A percentile compares a stretch with the other conserved stretches of the same genome.
These are phyloP conservation scores for Boletellus emodensis DNA, from an alignment of 768 basidiomycete genomes.

Conservation along the genomic window DNA sequence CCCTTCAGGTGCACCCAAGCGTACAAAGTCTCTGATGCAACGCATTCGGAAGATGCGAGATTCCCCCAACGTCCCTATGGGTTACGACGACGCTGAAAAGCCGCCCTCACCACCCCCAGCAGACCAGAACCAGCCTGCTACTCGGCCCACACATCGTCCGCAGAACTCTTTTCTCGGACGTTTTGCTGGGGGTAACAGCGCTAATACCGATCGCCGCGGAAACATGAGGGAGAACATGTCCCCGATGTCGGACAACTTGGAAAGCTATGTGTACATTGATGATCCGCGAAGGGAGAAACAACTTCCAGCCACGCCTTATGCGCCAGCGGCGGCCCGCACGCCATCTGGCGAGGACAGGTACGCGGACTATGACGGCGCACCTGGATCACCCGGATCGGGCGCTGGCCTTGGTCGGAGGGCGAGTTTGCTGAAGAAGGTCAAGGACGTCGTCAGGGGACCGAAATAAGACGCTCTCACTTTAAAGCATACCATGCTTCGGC, in stretches of 20 bases:
- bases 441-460: slow-evolving; percentile 62
- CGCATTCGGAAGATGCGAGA: slow-evolving; percentile 88
- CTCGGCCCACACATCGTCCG: slow-evolving; percentile 63
- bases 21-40: slow-evolving; percentile 81
- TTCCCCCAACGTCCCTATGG: slow-evolving; percentile 76
- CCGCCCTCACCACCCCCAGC: slow-evolving; percentile 43
- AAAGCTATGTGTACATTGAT: slow-evolving; percentile 68
- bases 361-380: slow-evolving; percentile 50
- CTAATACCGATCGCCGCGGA: slow-evolving; percentile 30
- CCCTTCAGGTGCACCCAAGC: slow-evolving; percentile 52
- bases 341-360: slow-evolving; percentile 29
- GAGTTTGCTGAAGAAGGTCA: slow-evolving; percentile 77
- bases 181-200: slow-evolving; percentile 43
- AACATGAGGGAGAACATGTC: slow-evolving; percentile 34
- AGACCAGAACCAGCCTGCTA: slow-evolving; percentile 22
- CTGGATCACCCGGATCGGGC: slow-evolving; percentile 35
- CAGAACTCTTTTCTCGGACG: slow-evolving; percentile 78
- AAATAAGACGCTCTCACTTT: slow-evolving; percentile 27
- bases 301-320: slow-evolving; percentile 41
- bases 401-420: slow-evolving; percentile 63
- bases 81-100: slow-evolving; percentile 37
- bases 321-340: slow-evolving; percentile 21
- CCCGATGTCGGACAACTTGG: slow-evolving; percentile 33
- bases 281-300: slow-evolving; percentile 50
- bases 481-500: slow-evolving; percentile 6